Conservation (phyloP, 805 yeast species). For the Candida taoyuanica region DNA sequence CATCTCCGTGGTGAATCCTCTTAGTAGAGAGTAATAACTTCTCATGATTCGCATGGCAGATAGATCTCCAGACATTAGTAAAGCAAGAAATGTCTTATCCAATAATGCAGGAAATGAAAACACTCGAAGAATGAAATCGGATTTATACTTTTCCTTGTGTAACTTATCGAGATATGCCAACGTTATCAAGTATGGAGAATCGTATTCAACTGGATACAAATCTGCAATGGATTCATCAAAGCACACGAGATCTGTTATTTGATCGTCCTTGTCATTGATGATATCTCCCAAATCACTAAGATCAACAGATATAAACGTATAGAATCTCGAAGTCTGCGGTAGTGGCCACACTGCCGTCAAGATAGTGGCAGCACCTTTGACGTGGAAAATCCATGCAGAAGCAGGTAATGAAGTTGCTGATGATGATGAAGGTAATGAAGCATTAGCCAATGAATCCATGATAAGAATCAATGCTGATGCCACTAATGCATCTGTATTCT, state of each 20-base stretch:
- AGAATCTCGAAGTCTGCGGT: constrained; percentile 60
- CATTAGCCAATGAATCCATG: constrained; percentile 93
- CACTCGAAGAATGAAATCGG: constrained; percentile 80
- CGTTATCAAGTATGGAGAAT: constrained; percentile 85
- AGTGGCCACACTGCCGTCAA: constrained; percentile 95
- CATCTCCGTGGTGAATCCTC: constrained; percentile 82
- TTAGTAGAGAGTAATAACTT: constrained; percentile 74
- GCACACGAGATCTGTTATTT: constrained; percentile 60
- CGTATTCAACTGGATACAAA: constrained; percentile 76
- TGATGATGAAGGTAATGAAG: constrained; percentile 44
- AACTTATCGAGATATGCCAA: constrained; percentile 80
- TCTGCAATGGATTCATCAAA: constrained; percentile 84
- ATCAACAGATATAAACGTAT: constrained; percentile 76
- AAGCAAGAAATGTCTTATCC: constrained; percentile 72
- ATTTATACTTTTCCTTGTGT: constrained; percentile 74
- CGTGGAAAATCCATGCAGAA: constrained; percentile 95
- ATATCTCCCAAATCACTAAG: constrained; percentile 81
- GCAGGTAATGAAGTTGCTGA: constrained; percentile 65
- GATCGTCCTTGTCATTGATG: constrained; percentile 32
- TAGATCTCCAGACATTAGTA: constrained; percentile 79
- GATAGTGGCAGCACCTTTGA: constrained; percentile 94
- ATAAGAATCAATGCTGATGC: constrained; percentile 86
- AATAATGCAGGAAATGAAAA: constrained; percentile 92
- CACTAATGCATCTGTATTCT: constrained; percentile 88
- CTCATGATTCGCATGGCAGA: constrained; percentile 90